Evolutionary conservation across 148 eudicot species (phyloP), one percentile per base, ranked within the genome.

Genomic region (Diospyros lotus): DNA sequence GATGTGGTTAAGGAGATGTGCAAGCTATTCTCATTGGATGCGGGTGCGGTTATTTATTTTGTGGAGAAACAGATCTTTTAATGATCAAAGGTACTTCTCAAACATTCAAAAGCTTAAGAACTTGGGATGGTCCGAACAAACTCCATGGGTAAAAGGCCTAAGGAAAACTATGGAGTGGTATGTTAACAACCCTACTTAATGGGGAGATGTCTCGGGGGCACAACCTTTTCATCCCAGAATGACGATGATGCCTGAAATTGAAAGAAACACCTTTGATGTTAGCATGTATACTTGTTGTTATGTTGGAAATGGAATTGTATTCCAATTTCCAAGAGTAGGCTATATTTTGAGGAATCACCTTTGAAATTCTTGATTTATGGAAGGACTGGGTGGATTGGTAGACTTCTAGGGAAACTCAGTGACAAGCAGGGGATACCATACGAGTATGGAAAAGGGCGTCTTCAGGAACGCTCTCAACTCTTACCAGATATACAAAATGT

Each of bases 321-420:
- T 58, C 74, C 74, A 12, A 53, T 44, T 58, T 61, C 64, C n/a
- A 72, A 72, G 45, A 58, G 53, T 42, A 58, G 58, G 44, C 74
- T 64, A 4, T 58, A 53, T 18, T 17, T 39, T 17, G 52, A 67
- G 15, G 46, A 59, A 38, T 13, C 76, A 4, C 58, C 66, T 1
- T 17, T 78, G 43, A 78, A 78, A 68, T 78, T 78, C 53, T 78
- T 78, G 81, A 78, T 78, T 41, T 78, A 73, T 73, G 81, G 81
- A 9, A 67, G 73, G 46, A 73, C 73, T 11, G 81, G 81, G 55
- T 78, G 81, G 81, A 78, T 78, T 46, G 81, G 81, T 5, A 77
- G 81, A 14, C 68, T 78, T 73, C 69, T 78, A 18, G 81, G 81
- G 39, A 58, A 78, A 71, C 46, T 78, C 3, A 73, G 77, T 51